These are phyloP conservation scores for Lepiota brunneoincarnata DNA, from an alignment of 768 basidiomycete species.

Conservation along the genomic window DNA sequence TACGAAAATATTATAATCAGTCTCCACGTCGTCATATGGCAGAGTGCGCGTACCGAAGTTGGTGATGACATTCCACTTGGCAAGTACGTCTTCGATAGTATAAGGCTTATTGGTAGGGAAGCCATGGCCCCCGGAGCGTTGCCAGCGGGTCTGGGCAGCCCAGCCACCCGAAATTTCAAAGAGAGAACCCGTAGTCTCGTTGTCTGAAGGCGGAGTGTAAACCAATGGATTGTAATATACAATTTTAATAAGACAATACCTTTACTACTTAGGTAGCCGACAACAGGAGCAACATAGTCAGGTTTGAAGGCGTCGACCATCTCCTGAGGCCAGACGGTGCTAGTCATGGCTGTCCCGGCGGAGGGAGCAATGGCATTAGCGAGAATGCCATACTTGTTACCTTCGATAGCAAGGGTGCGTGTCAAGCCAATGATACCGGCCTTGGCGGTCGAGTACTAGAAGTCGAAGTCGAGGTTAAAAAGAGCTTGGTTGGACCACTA, in stretches of 20 bases:
- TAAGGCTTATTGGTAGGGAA: slow-evolving; percentile 79
- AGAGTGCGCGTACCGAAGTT: slow-evolving; percentile 61
- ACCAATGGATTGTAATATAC: neutral
- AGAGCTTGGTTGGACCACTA: neutral
- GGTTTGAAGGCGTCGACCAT: slow-evolving; percentile 94
- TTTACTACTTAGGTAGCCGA: slow-evolving; percentile 85
- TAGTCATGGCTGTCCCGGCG: slow-evolving; percentile 91
- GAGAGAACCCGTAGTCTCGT: slow-evolving; percentile 67
- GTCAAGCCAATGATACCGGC: slow-evolving; percentile 89
- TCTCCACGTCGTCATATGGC: neutral
- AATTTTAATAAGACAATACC: slow-evolving; percentile 29
- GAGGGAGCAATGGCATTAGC: slow-evolving; percentile 86
- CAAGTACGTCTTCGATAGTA: slow-evolving; percentile 76
- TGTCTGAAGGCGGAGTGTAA: slow-evolving; percentile 41
- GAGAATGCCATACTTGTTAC: slow-evolving; percentile 85
- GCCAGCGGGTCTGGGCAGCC: slow-evolving; percentile 92
- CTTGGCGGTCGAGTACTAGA: slow-evolving; percentile 88
- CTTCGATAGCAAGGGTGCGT: slow-evolving; percentile 88
- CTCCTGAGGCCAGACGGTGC: slow-evolving; percentile 80
- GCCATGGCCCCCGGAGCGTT: slow-evolving; percentile 81
- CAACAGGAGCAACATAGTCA: slow-evolving; percentile 89
- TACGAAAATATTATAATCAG: slow-evolving; percentile 21
- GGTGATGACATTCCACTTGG: slow-evolving; percentile 83
- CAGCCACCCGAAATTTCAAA: slow-evolving; percentile 92
- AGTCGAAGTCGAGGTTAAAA: slow-evolving; percentile 4